Conservation (phyloP, 1,284 basidiomycete genomes). For the Entoloma clypeatum region DNA sequence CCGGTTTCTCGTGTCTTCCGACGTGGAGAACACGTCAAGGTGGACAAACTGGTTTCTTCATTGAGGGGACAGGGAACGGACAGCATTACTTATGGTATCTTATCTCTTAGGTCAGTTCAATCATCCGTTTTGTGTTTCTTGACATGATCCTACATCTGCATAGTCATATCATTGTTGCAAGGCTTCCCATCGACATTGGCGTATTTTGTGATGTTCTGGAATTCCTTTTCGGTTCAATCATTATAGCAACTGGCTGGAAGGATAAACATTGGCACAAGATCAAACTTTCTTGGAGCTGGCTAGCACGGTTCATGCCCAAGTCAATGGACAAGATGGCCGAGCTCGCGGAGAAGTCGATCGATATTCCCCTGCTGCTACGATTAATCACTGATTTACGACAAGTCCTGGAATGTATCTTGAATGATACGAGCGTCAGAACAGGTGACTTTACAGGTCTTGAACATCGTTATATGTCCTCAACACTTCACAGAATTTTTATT, state of each 20-base stretch:
- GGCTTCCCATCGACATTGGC: conserved; percentile 35
- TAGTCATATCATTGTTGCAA: conserved; percentile 39
- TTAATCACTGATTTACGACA: conserved; percentile 23
- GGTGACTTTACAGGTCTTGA: conserved; percentile 15
- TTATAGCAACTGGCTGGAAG: conserved; percentile 28
- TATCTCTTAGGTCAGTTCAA: conserved; percentile 28
- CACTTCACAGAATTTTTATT: conserved; percentile 32
- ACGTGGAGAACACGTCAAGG: conserved; percentile 26
- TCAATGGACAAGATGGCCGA: too few species aligned
- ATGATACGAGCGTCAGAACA: conserved; percentile 22
- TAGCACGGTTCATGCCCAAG: conserved; percentile 21
- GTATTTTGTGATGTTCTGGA: conserved; percentile 47
- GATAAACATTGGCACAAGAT: conserved; percentile 34
- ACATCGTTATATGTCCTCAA: conserved; percentile 2
- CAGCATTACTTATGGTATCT: conserved; percentile 24
- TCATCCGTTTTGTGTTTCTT: conserved; percentile 20
- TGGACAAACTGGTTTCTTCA: conserved; percentile 35
- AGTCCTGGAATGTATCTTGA: conserved; percentile 33
- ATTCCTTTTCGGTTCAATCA: conserved; percentile 33
- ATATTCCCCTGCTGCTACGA: conserved; percentile 10
- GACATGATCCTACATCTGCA: neutral
- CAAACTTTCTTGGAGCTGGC: conserved; percentile 47
- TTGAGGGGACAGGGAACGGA: conserved; percentile 19
- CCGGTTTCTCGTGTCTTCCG: conserved; percentile 13
- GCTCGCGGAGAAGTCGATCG: conserved; percentile 9